phyloP scores from a whole-genome alignment of 208 protist species.

The Zelonia costaricensis region DNA sequence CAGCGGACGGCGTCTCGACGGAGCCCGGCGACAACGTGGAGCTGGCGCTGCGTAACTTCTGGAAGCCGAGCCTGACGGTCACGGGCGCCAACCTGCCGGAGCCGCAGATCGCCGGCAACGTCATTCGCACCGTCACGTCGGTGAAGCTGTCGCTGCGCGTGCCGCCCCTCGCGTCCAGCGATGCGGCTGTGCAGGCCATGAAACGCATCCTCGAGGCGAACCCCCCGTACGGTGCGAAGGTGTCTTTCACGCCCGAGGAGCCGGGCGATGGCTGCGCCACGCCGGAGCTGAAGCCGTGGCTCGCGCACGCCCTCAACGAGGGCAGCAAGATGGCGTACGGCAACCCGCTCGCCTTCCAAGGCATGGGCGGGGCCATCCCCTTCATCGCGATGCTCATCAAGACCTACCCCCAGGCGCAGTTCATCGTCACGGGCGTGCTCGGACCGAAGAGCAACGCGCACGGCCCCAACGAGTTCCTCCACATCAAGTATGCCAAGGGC shows the following conservation, averaged over 20 bases:
- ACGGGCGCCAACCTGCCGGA: constrained; percentile 91
- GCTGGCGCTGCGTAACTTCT: constrained; percentile 90
- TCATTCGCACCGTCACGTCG: constrained; percentile 85
- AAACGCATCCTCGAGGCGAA: constrained; percentile 77
- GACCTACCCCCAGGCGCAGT: constrained; percentile 92
- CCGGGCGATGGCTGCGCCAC: constrained; percentile 84
- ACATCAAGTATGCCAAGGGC: constrained; percentile 90
- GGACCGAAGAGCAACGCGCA: constrained; percentile 94
- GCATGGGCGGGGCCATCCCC: constrained; percentile 93
- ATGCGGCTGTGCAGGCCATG: constrained; percentile 50
- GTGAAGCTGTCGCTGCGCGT: constrained; percentile 94
- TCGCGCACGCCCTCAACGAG: constrained; percentile 71
- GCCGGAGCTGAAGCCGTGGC: constrained; percentile 81
- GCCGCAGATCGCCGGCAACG: constrained; percentile 89
- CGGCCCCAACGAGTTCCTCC: constrained; percentile 95
- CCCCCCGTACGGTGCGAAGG: constrained; percentile 92
- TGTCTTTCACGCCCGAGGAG: constrained; percentile 72
- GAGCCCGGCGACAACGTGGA: constrained; percentile 67
- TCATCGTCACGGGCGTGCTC: constrained; percentile 94
- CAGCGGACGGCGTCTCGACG: constrained; percentile 34
- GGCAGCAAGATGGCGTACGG: constrained; percentile 84
- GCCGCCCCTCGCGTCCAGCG: constrained; percentile 81
- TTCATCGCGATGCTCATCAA: constrained; percentile 94
- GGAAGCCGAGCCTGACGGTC: constrained; percentile 93
- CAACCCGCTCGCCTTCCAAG: constrained; percentile 69